These are phyloP conservation scores for Microbotryum intermedium DNA, from an alignment of 1,284 basidiomycete genomes.

Conservation along the genomic window DNA sequence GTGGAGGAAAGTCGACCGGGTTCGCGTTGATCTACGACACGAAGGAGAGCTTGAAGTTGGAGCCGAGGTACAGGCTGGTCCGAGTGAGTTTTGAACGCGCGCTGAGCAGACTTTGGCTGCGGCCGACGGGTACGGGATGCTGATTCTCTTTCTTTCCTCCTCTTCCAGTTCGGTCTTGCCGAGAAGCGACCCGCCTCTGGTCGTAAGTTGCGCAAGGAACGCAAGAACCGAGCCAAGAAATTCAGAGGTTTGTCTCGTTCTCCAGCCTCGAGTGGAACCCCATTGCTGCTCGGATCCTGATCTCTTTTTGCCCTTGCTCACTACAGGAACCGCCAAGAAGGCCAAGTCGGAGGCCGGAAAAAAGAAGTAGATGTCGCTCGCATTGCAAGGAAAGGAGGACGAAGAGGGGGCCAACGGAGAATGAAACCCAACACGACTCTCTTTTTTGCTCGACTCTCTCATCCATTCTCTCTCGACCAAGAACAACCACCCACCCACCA, in stretches of 20 bases:
- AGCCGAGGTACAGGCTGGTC: slow-evolving; percentile 91
- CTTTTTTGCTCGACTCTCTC: no score
- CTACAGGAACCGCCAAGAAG: slow-evolving; percentile 22
- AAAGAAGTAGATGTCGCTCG: slow-evolving; percentile 19
- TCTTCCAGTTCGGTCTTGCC: slow-evolving; percentile 63
- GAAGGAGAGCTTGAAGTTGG: slow-evolving; percentile 89
- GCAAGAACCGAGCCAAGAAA: slow-evolving; percentile 99
- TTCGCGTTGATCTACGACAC: slow-evolving; percentile 91
- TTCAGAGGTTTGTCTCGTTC: slow-evolving; percentile 56
- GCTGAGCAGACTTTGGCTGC: not conserved
- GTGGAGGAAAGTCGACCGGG: slow-evolving; percentile 95
- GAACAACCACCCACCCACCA: no score
- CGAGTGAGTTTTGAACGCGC: slow-evolving; percentile 56
- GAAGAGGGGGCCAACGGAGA: no score
- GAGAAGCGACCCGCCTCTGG: slow-evolving; percentile 76
- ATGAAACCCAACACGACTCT: no score
- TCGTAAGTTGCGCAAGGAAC: slow-evolving; percentile 97
- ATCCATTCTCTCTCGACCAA: no score
- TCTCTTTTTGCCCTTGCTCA: slow-evolving; percentile 56
- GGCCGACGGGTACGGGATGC: not conserved
- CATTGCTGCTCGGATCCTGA: not conserved
- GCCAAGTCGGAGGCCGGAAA: slow-evolving; percentile 14
- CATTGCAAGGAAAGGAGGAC: no score
- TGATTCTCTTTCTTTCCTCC: not conserved
- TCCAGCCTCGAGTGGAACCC: not conserved